A percentile compares a stretch with the other conserved stretches of the same genome.
Conservation (phyloP, 164 flowering plant genomes). For the Chimonanthus salicifolius region DNA sequence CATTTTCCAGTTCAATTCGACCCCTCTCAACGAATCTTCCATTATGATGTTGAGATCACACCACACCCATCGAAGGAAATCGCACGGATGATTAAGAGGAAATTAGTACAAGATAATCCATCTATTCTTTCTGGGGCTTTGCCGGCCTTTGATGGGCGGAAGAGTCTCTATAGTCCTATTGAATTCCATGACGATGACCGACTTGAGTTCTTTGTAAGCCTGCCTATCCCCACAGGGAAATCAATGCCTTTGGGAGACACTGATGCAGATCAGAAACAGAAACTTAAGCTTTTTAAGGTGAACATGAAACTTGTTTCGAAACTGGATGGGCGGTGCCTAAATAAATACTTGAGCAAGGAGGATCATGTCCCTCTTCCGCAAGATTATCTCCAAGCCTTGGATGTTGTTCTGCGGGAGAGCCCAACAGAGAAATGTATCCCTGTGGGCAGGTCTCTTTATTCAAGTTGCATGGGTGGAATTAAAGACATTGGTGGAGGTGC, state of each 20-base stretch:
- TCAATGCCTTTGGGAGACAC: constrained; percentile 15
- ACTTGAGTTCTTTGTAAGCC: constrained; percentile 62
- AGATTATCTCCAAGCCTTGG: constrained; percentile 89
- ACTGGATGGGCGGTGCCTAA: constrained; percentile 53
- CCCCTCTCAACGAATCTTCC: constrained; percentile 50
- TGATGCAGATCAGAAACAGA: constrained; percentile 24
- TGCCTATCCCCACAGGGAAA: constrained; percentile 50
- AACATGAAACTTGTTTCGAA: constrained; percentile 71
- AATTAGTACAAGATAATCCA: constrained; percentile 58
- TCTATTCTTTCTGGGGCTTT: constrained; percentile 43
- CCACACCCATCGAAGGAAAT: constrained; percentile 83
- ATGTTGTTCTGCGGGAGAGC: constrained; percentile 72
- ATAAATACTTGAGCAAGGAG: constrained; percentile 47
- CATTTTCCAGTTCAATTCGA: constrained; percentile 81
- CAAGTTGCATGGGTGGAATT: constrained; percentile 65
- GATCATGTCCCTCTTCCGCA: constrained; percentile 74
- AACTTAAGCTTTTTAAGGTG: constrained; percentile 52
- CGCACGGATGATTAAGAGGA: constrained; percentile 65
- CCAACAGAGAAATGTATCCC: constrained; percentile 65
- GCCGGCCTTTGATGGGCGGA: constrained; percentile 86
- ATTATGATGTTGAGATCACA: constrained; percentile 78
- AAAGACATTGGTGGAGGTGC: constrained; percentile 90
- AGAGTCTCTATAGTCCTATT: constrained; percentile 66
- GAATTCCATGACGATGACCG: constrained; percentile 56
- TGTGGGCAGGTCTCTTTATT: constrained; percentile 73